phyloP scores from a whole-genome alignment of 2,329 filamentous ascomycete genomes.

The Incumbomyces lentus region DNA sequence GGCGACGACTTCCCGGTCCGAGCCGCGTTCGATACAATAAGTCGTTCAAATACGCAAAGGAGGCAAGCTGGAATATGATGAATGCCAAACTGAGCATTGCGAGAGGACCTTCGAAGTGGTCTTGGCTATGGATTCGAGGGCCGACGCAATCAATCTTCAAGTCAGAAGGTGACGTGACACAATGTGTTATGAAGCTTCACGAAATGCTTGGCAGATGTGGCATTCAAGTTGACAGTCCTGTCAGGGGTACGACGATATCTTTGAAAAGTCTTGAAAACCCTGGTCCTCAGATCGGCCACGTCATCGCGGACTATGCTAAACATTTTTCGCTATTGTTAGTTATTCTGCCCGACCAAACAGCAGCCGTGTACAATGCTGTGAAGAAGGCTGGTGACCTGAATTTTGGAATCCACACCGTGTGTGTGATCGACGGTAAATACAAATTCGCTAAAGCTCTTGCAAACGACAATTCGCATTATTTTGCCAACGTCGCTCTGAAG shows the following conservation, averaged over 20 bases:
- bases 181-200: slow-evolving; percentile 16
- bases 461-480: slow-evolving; percentile 33
- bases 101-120: slow-evolving; percentile 43
- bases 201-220: slow-evolving; percentile 23
- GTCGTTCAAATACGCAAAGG: slow-evolving; percentile 26
- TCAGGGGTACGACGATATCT: neutral
- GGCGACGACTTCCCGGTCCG: slow-evolving; percentile 56
- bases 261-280: neutral
- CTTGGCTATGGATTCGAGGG: slow-evolving; percentile 35
- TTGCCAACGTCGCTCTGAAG: slow-evolving; percentile 63
- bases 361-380: slow-evolving; percentile 51
- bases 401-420: slow-evolving; percentile 51
- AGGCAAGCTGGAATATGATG: slow-evolving; percentile 63
- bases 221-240: slow-evolving; percentile 9
- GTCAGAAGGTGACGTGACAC: slow-evolving; percentile 5
- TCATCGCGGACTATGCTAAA: neutral
- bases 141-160: slow-evolving; percentile 6
- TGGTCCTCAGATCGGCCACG: neutral
- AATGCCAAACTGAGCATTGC: slow-evolving; percentile 46
- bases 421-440: slow-evolving; percentile 21
- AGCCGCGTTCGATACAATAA: slow-evolving; percentile 45
- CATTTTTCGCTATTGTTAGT: slow-evolving; percentile 43
- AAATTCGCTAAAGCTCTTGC: slow-evolving; percentile 2
- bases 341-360: slow-evolving; percentile 44
- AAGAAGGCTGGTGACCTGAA: slow-evolving; percentile 59